A percentile compares a stretch with the other conserved stretches of the same genome.
These are phyloP conservation scores for Cucurbita maxima DNA, from an alignment of 306 rosid genomes.

Conservation along the genomic window DNA sequence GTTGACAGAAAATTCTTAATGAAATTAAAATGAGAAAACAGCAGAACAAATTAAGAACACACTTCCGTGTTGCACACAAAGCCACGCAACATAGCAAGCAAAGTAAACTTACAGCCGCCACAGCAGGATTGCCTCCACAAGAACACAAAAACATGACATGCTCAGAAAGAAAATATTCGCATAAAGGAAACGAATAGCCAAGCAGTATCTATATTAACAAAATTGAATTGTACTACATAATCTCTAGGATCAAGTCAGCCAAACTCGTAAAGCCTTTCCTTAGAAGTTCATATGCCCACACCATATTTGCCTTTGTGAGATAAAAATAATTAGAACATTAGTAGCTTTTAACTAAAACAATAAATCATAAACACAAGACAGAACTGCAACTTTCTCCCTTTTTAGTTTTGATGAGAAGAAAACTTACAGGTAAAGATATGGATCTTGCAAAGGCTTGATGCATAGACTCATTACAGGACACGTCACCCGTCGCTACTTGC, in stretches of 20 bases:
- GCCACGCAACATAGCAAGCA: not conserved
- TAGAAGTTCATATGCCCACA: not conserved
- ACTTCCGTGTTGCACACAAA: not conserved
- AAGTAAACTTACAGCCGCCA: not conserved
- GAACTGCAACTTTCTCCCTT: not conserved
- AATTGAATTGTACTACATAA: not conserved
- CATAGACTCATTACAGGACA: conserved; percentile 15
- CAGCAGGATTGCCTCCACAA: not conserved
- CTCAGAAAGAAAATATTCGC: not conserved
- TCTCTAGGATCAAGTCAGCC: not conserved
- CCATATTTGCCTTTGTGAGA: not conserved
- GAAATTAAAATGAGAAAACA: not conserved
- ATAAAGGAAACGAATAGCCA: not conserved
- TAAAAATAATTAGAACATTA: not conserved
- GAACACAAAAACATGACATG: not conserved
- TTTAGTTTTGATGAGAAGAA: not conserved
- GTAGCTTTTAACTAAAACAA: not conserved
- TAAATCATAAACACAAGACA: not conserved
- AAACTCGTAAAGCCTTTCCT: not conserved
- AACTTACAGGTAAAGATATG: conserved; percentile 38
- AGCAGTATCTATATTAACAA: not conserved
- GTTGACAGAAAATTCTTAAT: too few relatives aligned
- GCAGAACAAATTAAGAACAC: not conserved
- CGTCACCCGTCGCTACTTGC: conserved; percentile 13
- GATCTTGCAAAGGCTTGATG: conserved; percentile 23